These are phyloP conservation scores for Cyclanthera cordifolia DNA, from an alignment of 306 rosid species.

Conservation along the genomic window DNA sequence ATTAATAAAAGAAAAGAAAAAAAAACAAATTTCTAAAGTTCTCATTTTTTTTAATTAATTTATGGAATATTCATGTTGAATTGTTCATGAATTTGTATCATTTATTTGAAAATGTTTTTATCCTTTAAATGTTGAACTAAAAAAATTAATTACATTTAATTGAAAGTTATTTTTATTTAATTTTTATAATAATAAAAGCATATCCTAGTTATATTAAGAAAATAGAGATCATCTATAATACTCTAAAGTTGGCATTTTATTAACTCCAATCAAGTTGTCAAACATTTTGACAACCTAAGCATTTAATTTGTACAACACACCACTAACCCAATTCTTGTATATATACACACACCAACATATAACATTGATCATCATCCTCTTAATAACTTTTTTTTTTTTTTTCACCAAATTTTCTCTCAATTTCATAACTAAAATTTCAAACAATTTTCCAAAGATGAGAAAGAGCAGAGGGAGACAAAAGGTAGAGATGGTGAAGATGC, in stretches of 20 bases:
- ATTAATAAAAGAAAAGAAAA: background rate
- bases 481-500: conserved; percentile 40
- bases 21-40: background rate
- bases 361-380: too few species aligned
- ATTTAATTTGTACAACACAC: background rate
- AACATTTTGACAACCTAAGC: conserved; percentile 10
- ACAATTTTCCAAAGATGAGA: conserved; percentile 14
- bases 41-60: background rate
- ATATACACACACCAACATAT: background rate
- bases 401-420: background rate
- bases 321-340: background rate
- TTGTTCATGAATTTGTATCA: too few species aligned
- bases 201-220: background rate
- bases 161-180: too few species aligned
- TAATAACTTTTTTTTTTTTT: background rate
- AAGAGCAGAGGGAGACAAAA: conserved; percentile 41
- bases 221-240: conserved; percentile 6
- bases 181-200: background rate
- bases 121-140: background rate
- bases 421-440: background rate
- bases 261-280: conserved; percentile 10
- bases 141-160: too few species aligned
- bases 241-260: conserved; percentile 8
- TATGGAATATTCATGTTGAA: too few species aligned
- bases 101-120: too few species aligned